Conservation (phyloP, 768 basidiomycete species). For the Glaciozyma martinii region DNA sequence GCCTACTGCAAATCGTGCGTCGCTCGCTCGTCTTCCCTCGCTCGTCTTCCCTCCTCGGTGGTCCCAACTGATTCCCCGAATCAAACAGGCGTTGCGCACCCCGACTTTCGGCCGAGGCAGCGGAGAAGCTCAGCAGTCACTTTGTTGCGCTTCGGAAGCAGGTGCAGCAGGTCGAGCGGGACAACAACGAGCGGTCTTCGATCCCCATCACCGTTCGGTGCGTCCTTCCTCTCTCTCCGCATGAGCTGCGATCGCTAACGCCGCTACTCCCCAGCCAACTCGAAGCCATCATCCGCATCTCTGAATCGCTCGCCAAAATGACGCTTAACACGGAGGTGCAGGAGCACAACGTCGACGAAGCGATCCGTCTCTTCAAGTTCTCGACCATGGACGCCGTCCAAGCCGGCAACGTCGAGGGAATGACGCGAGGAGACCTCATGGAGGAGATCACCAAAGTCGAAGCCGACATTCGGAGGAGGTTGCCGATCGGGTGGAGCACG, state of each 20-base stretch:
- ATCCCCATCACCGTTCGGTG: slow-evolving; percentile 97
- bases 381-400: slow-evolving; percentile 99
- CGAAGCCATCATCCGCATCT: slow-evolving; percentile 97
- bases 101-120: slow-evolving; percentile 80
- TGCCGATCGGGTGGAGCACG: slow-evolving; percentile 66
- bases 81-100: slow-evolving; percentile 81
- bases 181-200: slow-evolving; percentile 93
- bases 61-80: slow-evolving; percentile 1
- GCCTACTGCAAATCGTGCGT: slow-evolving; percentile 86
- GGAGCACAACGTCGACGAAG: slow-evolving; percentile 92
- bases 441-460: slow-evolving; percentile 79
- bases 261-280: slow-evolving; percentile 55
- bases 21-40: background rate
- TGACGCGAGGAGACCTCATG: slow-evolving; percentile 81
- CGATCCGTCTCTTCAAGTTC: slow-evolving; percentile 94
- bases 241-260: slow-evolving; percentile 29
- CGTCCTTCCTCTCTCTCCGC: slow-evolving; percentile 35
- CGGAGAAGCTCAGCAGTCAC: slow-evolving; percentile 92
- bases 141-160: slow-evolving; percentile 88
- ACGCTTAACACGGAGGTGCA: slow-evolving; percentile 77
- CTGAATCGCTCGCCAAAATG: slow-evolving; percentile 90
- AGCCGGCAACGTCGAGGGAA: slow-evolving; percentile 76
- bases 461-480: slow-evolving; percentile 33
- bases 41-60: background rate
- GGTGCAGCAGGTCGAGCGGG: slow-evolving; percentile 88